A percentile compares a stretch with the other conserved stretches of the same genome.
phyloP scores from a whole-genome alignment of 768 basidiomycete genomes.

The Tricholomella constricta region DNA sequence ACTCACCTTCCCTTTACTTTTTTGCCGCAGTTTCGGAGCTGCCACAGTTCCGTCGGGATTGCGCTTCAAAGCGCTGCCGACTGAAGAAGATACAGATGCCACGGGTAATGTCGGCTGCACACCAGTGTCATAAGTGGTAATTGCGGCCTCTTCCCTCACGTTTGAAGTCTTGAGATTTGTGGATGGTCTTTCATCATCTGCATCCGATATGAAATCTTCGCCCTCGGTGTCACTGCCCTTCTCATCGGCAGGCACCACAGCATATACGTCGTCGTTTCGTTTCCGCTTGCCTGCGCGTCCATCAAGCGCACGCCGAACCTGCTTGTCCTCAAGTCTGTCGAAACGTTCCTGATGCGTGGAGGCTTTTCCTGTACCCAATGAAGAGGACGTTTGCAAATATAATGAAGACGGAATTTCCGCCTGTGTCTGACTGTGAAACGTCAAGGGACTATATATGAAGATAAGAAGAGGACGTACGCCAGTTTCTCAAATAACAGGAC shows the following conservation, averaged over 20 bases:
- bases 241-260: slow-evolving; percentile 37
- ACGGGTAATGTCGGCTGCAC: slow-evolving; percentile 7
- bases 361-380: slow-evolving; percentile 74
- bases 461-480: slow-evolving; percentile 51
- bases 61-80: slow-evolving; percentile 68
- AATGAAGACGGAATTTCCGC: slow-evolving; percentile 59
- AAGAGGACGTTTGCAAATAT: slow-evolving; percentile 76
- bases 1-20: slow-evolving; percentile 47
- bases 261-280: slow-evolving; percentile 41
- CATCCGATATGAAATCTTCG: slow-evolving; percentile 21
- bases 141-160: not conserved
- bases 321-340: slow-evolving; percentile 61
- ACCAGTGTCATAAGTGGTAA: not conserved
- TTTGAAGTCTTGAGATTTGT: slow-evolving; percentile 3
- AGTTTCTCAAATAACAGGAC: slow-evolving; percentile 76
- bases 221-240: slow-evolving; percentile 25
- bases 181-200: not conserved
- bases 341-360: slow-evolving; percentile 60
- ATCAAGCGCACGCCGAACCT: slow-evolving; percentile 53
- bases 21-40: slow-evolving; percentile 51
- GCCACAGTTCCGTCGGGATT: slow-evolving; percentile 63
- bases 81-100: slow-evolving; percentile 25
- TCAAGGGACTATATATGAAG: slow-evolving; percentile 21
- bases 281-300: slow-evolving; percentile 52
- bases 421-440: slow-evolving; percentile 67